phyloP scores from a whole-genome alignment of 2,329 filamentous ascomycete species.

The Achaetomium macrosporum region DNA sequence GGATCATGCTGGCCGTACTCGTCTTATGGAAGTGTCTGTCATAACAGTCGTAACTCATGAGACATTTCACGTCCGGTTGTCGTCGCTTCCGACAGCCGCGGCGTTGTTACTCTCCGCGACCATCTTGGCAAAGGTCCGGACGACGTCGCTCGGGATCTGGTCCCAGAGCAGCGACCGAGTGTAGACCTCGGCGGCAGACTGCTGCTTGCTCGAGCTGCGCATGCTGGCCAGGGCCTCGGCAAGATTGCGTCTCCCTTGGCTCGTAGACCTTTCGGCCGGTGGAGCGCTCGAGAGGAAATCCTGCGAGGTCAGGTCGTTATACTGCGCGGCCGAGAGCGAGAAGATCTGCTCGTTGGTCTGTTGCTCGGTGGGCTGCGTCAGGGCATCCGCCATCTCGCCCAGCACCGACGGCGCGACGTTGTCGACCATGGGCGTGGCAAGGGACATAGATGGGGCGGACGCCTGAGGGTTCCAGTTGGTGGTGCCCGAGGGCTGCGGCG shows the following conservation, averaged over 20 bases:
- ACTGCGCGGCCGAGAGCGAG: slow-evolving; percentile 77
- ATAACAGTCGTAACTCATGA: slow-evolving; percentile 20
- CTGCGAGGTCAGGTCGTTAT: slow-evolving; percentile 74
- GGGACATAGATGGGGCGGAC: slow-evolving; percentile 32
- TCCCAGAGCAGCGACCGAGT: slow-evolving; percentile 91
- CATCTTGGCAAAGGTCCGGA: slow-evolving; percentile 87
- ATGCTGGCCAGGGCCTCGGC: slow-evolving; percentile 76
- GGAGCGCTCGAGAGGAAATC: slow-evolving; percentile 59
- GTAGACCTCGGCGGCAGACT: slow-evolving; percentile 75
- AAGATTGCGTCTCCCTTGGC: slow-evolving; percentile 65
- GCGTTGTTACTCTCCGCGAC: slow-evolving; percentile 64
- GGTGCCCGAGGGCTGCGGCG: slow-evolving; percentile 47
- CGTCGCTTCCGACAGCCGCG: slow-evolving; percentile 34
- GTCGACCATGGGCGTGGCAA: slow-evolving; percentile 41
- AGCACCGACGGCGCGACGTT: slow-evolving; percentile 55
- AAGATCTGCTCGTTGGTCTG: slow-evolving; percentile 87
- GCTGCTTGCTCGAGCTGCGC: slow-evolving; percentile 64
- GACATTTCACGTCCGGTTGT: slow-evolving; percentile 32
- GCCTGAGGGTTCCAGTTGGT: slow-evolving; percentile 40
- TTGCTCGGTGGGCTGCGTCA: slow-evolving; percentile 71
- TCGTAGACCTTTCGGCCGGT: slow-evolving; percentile 45
- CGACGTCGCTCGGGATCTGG: slow-evolving; percentile 85
- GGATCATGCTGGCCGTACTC: slow-evolving; percentile 18
- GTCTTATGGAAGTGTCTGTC: slow-evolving; percentile 13
- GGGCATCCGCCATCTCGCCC: slow-evolving; percentile 59